Conservation (phyloP, 257 asterid species). For the Plantago elongata region DNA sequence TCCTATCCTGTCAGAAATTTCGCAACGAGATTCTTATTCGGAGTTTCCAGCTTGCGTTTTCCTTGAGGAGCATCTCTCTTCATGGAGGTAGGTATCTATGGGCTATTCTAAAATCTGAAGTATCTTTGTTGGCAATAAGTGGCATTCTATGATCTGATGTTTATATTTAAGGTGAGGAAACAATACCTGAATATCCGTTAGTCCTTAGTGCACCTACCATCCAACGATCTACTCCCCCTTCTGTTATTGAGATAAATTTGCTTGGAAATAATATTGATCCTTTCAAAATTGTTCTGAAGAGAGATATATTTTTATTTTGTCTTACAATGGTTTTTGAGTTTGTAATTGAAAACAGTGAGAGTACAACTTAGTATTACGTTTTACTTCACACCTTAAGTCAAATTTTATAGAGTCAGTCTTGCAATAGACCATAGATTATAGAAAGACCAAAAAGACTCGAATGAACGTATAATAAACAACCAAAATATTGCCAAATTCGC, state of each 20-base stretch:
- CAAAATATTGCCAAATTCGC: too few relatives aligned
- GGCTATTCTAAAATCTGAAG: conserved; percentile 15
- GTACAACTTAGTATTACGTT: too few relatives aligned
- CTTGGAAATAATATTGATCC: conserved; percentile 6
- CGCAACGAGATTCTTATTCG: conserved; percentile 58
- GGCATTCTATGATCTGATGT: conserved; percentile 1
- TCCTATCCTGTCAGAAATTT: conserved; percentile 46
- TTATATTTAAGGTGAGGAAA: too few relatives aligned
- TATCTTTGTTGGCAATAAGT: conserved; percentile 13
- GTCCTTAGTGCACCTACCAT: conserved; percentile 8
- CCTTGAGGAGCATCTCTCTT: conserved; percentile 63
- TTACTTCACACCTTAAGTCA: too few relatives aligned
- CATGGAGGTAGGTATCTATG: conserved; percentile 48
- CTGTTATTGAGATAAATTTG: conserved; percentile 15
- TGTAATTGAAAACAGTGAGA: too few relatives aligned
- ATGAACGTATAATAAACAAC: too few relatives aligned
- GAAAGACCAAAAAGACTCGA: too few relatives aligned
- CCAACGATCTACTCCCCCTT: neutral
- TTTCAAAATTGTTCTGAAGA: neutral
- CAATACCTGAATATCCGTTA: neutral
- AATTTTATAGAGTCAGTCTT: too few relatives aligned
- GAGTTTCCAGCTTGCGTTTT: conserved; percentile 70
- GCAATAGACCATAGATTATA: too few relatives aligned
- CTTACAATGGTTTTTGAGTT: too few relatives aligned
- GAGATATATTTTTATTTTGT: too few relatives aligned